phyloP scores from a whole-genome alignment of 805 yeast genomes.

The Hanseniaspora pseudoguilliermondii region DNA sequence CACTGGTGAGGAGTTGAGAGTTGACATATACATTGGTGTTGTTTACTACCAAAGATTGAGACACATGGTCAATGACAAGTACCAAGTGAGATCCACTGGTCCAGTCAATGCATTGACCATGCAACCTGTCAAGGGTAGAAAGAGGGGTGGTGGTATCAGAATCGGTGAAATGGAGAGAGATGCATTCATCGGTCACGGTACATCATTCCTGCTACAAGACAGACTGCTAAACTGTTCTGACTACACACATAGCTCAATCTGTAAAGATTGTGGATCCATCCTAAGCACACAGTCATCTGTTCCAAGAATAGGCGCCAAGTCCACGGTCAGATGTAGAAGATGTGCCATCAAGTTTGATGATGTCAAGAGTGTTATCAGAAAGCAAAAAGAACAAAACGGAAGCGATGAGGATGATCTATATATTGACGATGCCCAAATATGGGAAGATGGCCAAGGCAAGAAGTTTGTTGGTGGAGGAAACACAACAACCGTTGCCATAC shows the following conservation, averaged over 20 bases:
- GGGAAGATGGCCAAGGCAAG: conserved; percentile 97
- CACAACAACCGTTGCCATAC: conserved; percentile 92
- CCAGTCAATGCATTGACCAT: conserved; percentile 92
- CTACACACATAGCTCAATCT: conserved; percentile 79
- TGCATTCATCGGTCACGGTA: conserved; percentile 96
- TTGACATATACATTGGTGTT: conserved; percentile 90
- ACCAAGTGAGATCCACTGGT: conserved; percentile 98
- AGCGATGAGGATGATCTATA: conserved; percentile 27
- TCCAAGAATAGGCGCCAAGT: conserved; percentile 73
- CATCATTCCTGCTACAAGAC: conserved; percentile 88
- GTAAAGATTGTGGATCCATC: conserved; percentile 87
- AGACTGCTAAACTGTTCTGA: conserved; percentile 90
- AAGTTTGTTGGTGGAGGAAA: conserved; percentile 83
- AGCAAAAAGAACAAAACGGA: conserved; percentile 20
- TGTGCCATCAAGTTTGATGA: conserved; percentile 66
- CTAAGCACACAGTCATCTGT: conserved; percentile 82
- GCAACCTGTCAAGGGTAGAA: conserved; percentile 99
- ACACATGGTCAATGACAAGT: conserved; percentile 98
- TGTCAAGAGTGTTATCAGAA: conserved; percentile 32
- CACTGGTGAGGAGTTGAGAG: conserved; percentile 93
- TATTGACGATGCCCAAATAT: conserved; percentile 58
- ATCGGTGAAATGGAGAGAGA: conserved; percentile 99
- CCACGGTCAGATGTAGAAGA: conserved; percentile 76
- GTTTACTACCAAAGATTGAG: conserved; percentile 96
- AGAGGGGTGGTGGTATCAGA: conserved; percentile 98